These are phyloP conservation scores for Mycena metata DNA, from an alignment of 768 basidiomycete genomes.

Conservation along the genomic window DNA sequence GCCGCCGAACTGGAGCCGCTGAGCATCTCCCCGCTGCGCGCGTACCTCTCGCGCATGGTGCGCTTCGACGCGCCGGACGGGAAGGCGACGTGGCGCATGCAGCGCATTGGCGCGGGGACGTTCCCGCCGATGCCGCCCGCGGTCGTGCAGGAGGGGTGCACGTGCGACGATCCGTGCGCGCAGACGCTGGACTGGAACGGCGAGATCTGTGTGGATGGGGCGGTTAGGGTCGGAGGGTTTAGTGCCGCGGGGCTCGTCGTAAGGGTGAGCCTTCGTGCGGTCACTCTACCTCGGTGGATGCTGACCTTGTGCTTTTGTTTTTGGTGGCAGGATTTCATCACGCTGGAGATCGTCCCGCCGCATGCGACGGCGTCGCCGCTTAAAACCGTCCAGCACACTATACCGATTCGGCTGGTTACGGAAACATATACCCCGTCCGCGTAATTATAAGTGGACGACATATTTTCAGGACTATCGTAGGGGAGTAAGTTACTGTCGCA, in stretches of 20 bases:
- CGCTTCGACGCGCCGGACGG: constrained; percentile 1
- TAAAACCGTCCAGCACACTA: constrained; percentile 12
- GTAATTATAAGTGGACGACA: too few species aligned
- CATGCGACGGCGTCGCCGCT: constrained; percentile 11
- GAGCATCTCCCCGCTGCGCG: not conserved
- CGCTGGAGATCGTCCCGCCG: constrained; percentile 10
- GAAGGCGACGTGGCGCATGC: constrained; percentile 17
- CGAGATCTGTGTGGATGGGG: constrained; percentile 7
- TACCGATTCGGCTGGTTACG: constrained; percentile 32
- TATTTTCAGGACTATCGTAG: too few species aligned
- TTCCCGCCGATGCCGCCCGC: constrained; percentile 16
- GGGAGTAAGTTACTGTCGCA: too few species aligned
- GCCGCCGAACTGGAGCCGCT: not conserved
- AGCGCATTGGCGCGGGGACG: constrained; percentile 20
- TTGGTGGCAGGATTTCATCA: constrained; percentile 27
- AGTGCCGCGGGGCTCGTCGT: constrained; percentile 23
- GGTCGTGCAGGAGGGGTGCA: constrained; percentile 12
- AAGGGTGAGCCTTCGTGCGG: constrained; percentile 9
- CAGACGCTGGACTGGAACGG: constrained; percentile 22
- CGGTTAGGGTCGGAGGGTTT: constrained; percentile 20
- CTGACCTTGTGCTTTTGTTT: too few species aligned
- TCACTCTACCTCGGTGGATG: not conserved
- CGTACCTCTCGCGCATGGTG: constrained; percentile 18
- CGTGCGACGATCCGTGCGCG: constrained; percentile 10
- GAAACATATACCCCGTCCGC: constrained; percentile 8